Base-by-base conservation (phyloP, 2,329 filamentous ascomycete species). In the Fusarium algeriense region DNA sequence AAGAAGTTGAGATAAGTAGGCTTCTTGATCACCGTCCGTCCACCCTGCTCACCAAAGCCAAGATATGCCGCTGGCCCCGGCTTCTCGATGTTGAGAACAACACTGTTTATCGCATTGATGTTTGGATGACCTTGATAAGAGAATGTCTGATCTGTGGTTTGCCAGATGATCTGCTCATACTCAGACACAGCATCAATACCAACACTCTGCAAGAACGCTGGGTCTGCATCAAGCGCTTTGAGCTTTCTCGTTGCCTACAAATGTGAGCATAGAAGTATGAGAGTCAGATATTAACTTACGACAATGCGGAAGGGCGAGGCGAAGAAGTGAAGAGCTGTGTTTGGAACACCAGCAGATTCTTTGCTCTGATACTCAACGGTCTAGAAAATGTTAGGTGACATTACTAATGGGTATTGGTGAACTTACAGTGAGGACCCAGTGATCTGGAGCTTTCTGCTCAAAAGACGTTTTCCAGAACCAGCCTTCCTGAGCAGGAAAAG, bases 321-420 rank as follows among this genome's bases (percentile, higher is more conserved):
- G 5, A 60, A 60, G 38, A 60, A 35, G 7, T 60, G 57, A 5
- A 60, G 30, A 8, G 37, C 34, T 4, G 57, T 60, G 13, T 55
- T 60, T 2, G 57, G 38, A 1, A 43, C n/a, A 15, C 35, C 48
- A 15, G 11, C 23, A 3, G 37, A 34, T 2, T 28, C 11, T 1
- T 6, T 37, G 1, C n/a, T 28, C 12, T 44, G 10, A 2, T 44
- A 60, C 19, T 60, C 57, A 6, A 34, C 30, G 5, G 57, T 37
- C 57, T 60, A 17, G 8, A 6, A 0, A 3, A 1, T 3, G 30
- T 60, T 32, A 60, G 37, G 8, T 20, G 19, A 0, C 12, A 12
- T 7, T 6, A 19, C 8, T 0, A 1, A 9, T 1, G 6, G 4
- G 11, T 4, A 0, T 5, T 8, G 12, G 11, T 4, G 1, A 2